Base-by-base conservation (phyloP, 2,329 filamentous ascomycete genomes). In the Fonsecaea monophora region DNA sequence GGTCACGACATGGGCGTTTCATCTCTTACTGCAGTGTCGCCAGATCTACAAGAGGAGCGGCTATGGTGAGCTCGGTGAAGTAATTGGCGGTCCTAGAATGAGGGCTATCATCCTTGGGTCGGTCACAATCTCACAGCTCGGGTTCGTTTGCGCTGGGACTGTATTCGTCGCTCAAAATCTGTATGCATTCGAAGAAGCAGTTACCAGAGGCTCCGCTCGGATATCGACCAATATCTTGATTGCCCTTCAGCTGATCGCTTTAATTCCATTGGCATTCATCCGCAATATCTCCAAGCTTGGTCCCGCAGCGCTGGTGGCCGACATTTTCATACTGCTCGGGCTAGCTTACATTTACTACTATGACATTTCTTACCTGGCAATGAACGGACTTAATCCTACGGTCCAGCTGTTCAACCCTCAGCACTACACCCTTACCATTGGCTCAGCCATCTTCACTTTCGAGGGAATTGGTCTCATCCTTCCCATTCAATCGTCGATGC, bases 81-180 rank as follows among this genome's bases (percentile, higher is more conserved):
- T 85, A 3, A 89, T 92, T 69, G 84, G 86, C 8, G 90, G 90
- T 0, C 82, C 82, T 4, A 82, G 80, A 64, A 85, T 92, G 75
- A 85, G 90, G 64, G 81, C 81, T 21, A 78, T 93, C 40, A 90
- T 93, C 60, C 83, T 93, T 8, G 81, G 79, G 0, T 92, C 90
- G 12, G 89, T 93, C 75, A 86, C 88, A 0, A 82, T 93, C 10
- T 92, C 90, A 0, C 90, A 93, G 75, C 81, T 93, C 13, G 90
- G 90, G 1, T 93, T 93, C 70, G 90, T 93, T 50, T 93, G 90
- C 72, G 87, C 90, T 0, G 90, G 90, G 37, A 85, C 92, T 59
- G 91, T 93, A 62, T 93, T 93, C 73, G 89, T 89, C 0, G 90
- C 90, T 0, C 89, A 93, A 75, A 93, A 93, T 73, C 77, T 92